Evolutionary conservation across 2,329 filamentous ascomycete genomes (phyloP), one percentile per base, ranked within the genome.

Genomic region (Talaromyces sp.): DNA sequence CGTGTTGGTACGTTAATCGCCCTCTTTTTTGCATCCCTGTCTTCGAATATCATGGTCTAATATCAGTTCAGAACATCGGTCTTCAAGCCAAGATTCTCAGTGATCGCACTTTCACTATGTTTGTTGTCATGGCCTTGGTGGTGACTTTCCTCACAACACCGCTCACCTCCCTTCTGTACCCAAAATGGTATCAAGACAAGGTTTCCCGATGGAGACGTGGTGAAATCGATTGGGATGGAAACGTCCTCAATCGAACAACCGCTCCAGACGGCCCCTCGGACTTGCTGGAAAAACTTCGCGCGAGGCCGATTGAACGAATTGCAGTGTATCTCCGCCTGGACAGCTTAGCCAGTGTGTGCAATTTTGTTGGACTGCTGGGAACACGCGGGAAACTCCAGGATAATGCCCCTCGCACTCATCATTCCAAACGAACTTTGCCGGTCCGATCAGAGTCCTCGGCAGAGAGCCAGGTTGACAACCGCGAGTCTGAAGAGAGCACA

Each of bases 51-150:
- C n/a, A 35, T 24, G 12, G 41, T 12, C 61, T 63, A 7, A 63
- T 17, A 29, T 2, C 19, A 4, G 19, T 35, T 1, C 65, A 86
- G 82, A 89, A 90, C 68, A 91, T 97, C 66, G 91, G 92, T 51
- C 81, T 92, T 2, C 87, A 93, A 77, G 91, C 92, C 21, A 86
- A 85, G 38, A 95, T 96, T 62, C 80, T 96, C 19, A 92, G 89
- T 61, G 83, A 82, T 0, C 81, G 89, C 17, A 95, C 91, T 0
- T 96, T 96, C 68, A 96, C 92, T 57, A 95, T 96, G 58, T 96
- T 96, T 66, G 91, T 96, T 24, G 89, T 96, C 69, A 96, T 96
- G 92, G 92, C 92, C 9, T 79, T 96, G 2, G 80, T 95, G 32
- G 95, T 91, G 0, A 96, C 92, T 0, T 91, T 96, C 61, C 76